A percentile compares a stretch with the other conserved stretches of the same genome.
These are phyloP conservation scores for Pythium phragmiticola DNA, from an alignment of 352 stramenopile genomes.

Conservation along the genomic window DNA sequence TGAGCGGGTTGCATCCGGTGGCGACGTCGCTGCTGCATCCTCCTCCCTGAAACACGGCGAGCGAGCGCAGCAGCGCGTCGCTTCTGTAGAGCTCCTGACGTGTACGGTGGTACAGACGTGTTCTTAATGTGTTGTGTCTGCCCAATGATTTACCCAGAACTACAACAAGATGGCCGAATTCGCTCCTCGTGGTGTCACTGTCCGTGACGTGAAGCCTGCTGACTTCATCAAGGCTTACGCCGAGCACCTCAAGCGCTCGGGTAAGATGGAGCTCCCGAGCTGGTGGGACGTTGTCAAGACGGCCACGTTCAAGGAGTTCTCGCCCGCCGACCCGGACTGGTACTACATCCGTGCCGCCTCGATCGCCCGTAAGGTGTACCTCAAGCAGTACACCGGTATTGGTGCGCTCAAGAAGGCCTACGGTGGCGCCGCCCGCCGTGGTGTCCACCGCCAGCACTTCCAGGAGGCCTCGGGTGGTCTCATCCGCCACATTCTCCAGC, in stretches of 20 bases:
- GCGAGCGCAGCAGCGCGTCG: background rate
- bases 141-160: slow-evolving; percentile 31
- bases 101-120: slow-evolving; percentile 90
- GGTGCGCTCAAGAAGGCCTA: slow-evolving; percentile 98
- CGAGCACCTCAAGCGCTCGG: slow-evolving; percentile 98
- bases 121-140: slow-evolving; percentile 74
- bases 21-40: background rate
- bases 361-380: slow-evolving; percentile 98
- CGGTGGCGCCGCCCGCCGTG: slow-evolving; percentile 91
- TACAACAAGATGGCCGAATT: slow-evolving; percentile 85
- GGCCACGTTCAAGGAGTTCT: slow-evolving; percentile 97
- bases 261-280: slow-evolving; percentile 97
- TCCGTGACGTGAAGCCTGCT: slow-evolving; percentile 95
- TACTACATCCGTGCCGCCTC: slow-evolving; percentile 98
- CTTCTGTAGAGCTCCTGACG: slow-evolving; percentile 33
- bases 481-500: slow-evolving; percentile 97
- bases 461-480: slow-evolving; percentile 95
- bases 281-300: slow-evolving; percentile 99
- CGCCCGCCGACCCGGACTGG: slow-evolving; percentile 97
- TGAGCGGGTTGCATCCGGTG: slow-evolving; percentile 35
- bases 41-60: background rate
- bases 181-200: slow-evolving; percentile 91
- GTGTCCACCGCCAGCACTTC: slow-evolving; percentile 95
- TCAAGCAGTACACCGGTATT: slow-evolving; percentile 95
- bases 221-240: slow-evolving; percentile 99